These are phyloP conservation scores for Paspalum vaginatum DNA, from an alignment of 176 grass and related monocot genomes.

Conservation along the genomic window DNA sequence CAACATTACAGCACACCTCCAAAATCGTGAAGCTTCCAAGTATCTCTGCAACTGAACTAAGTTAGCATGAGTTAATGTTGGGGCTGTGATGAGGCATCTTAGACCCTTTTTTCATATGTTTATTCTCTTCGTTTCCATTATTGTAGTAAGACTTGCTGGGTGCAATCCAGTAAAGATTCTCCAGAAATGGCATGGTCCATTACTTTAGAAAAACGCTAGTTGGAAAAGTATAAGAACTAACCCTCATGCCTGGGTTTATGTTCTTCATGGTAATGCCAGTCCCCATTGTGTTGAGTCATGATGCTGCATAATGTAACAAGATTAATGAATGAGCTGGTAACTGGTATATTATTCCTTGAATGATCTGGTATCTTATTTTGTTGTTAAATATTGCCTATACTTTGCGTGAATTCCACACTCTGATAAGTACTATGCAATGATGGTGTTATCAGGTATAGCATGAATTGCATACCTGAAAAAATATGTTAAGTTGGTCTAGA, in stretches of 20 bases:
- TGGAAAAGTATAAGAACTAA: constrained; percentile 17
- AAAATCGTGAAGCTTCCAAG: constrained; percentile 29
- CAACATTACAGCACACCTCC: constrained; percentile 63
- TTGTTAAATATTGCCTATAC: neutral
- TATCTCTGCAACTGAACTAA: constrained; percentile 22
- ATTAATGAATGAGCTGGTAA: constrained; percentile 24
- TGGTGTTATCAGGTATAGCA: neutral
- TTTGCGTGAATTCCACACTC: neutral
- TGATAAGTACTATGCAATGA: neutral
- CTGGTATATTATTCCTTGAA: constrained; percentile 20
- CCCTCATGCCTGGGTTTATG: constrained; percentile 27
- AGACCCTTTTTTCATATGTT: constrained; percentile 16
- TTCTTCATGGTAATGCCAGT: constrained; percentile 20
- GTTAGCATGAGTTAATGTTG: constrained; percentile 10
- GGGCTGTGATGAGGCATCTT: constrained; percentile 27
- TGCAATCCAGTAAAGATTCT: constrained; percentile 34
- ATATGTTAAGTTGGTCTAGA: neutral
- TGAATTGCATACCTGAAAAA: neutral
- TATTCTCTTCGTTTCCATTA: constrained; percentile 27
- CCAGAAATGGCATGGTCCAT: constrained; percentile 19
- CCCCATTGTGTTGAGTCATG: constrained; percentile 21
- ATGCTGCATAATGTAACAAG: constrained; percentile 24
- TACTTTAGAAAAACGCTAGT: constrained; percentile 26
- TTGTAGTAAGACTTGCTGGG: constrained; percentile 38
- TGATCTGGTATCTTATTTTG: neutral